Evolutionary conservation across 768 basidiomycete genomes (phyloP), one percentile per base, ranked within the genome.

Genomic region (Russula griseocarnosa): DNA sequence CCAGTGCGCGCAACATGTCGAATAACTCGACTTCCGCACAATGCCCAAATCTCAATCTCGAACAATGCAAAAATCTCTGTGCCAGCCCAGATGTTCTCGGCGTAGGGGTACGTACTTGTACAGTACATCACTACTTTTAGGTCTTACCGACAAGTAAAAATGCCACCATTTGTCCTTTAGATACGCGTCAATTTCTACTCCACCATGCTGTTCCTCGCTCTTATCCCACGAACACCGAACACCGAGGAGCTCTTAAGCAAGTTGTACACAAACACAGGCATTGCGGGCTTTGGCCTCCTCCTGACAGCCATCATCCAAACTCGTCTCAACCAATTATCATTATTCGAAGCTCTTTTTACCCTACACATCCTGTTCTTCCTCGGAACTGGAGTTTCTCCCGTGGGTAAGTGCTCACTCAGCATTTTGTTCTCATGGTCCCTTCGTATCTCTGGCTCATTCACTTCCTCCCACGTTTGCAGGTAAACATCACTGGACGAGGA

Each of bases 331-430:
- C 3, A 66, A 8, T 22, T 67, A 49, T 60, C 63, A 2, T 54
- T 66, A 10, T 67, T 65, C 26, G 22, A 67, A 10, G 63, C 47
- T 2, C 14, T 66, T 40, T 65, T 66, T 58, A 28, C 54, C 53
- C 32, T 66, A 5, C 66, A 67, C 6, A 42, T 65, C 0, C 47
- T 65, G 8, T 65, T 65, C 14, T 66, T 66, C 63, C 63, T 66
- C 16, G 53, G 63, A 9, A 59, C 38, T 13, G 53, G 66, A 32
- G 26, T 30, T 18, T 30, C 62, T 24, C 51, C 63, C 24, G 7
- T 42, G 32, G 63, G 63, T 65, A 34, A 60, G 58, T 59, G 26
- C 24, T 24, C 9, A 36, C 36, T 36, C 36, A 8, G 18, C 13
- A 22, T 18, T 55, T 8, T 18, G 6, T 40, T 16, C 38, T 16